phyloP scores from a whole-genome alignment of 106 monocot genomes.

The Phalaenopsis aphrodite region DNA sequence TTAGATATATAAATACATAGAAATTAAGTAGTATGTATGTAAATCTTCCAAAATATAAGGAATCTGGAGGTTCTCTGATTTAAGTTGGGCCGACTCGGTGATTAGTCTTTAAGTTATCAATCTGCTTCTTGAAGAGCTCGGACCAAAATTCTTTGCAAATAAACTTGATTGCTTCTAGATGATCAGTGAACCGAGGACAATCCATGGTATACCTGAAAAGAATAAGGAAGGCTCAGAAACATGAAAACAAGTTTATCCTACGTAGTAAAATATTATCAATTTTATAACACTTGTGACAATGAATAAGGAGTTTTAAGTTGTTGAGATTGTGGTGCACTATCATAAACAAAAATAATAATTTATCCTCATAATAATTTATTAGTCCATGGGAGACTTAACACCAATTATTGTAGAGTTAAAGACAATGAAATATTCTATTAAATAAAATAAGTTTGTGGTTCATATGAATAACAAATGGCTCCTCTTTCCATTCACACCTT shows the following conservation, averaged over 20 bases:
- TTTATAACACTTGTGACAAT: not conserved
- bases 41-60: not conserved
- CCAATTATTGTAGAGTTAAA: too few relatives aligned
- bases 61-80: not conserved
- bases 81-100: slow-evolving; percentile 45
- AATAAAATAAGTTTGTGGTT: too few relatives aligned
- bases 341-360: not conserved
- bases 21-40: too few relatives aligned
- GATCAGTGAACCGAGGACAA: slow-evolving; percentile 79
- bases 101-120: slow-evolving; percentile 97
- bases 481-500: too few relatives aligned
- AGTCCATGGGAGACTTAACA: too few relatives aligned
- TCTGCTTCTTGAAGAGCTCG: slow-evolving; percentile 93
- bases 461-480: too few relatives aligned
- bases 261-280: not conserved
- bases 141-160: slow-evolving; percentile 99
- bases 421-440: too few relatives aligned
- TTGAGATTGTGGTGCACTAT: not conserved
- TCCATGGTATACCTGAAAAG: slow-evolving; percentile 82
- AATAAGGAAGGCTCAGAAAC: not conserved
- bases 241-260: not conserved
- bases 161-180: slow-evolving; percentile 94
- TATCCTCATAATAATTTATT: too few relatives aligned
- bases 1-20: too few relatives aligned
- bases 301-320: not conserved